These are phyloP conservation scores for Solanum hybrid DNA, from an alignment of 305 asterid species.

Conservation along the genomic window DNA sequence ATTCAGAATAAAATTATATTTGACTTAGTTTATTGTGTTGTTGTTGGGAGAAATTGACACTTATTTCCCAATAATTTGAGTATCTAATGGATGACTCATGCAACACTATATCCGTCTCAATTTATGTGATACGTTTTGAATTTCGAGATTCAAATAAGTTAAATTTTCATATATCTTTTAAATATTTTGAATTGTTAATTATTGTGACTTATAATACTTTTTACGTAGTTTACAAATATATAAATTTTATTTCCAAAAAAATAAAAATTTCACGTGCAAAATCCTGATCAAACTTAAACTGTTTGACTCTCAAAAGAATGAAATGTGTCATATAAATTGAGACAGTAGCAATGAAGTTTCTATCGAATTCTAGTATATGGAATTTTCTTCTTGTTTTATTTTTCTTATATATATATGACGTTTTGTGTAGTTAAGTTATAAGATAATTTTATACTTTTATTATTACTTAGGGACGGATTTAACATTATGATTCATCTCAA, in stretches of 20 bases:
- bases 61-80: background rate
- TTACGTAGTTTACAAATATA: background rate
- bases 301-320: background rate
- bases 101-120: background rate
- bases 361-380: background rate
- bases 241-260: too few species aligned
- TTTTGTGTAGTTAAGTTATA: background rate
- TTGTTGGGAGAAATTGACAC: background rate
- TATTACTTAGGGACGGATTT: background rate
- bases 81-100: background rate
- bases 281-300: background rate
- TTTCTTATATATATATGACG: background rate
- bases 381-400: background rate
- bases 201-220: background rate
- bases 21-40: background rate
- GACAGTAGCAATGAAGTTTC: too few species aligned
- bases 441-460: background rate
- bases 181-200: too few species aligned
- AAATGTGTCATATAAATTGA: too few species aligned
- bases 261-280: too few species aligned
- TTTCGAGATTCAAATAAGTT: too few species aligned
- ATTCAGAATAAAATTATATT: background rate
- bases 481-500: background rate
- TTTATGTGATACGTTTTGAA: too few species aligned
- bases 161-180: too few species aligned